phyloP scores from a whole-genome alignment of 169 alveolate genomes.

The Ichthyophthirius multifiliis region DNA sequence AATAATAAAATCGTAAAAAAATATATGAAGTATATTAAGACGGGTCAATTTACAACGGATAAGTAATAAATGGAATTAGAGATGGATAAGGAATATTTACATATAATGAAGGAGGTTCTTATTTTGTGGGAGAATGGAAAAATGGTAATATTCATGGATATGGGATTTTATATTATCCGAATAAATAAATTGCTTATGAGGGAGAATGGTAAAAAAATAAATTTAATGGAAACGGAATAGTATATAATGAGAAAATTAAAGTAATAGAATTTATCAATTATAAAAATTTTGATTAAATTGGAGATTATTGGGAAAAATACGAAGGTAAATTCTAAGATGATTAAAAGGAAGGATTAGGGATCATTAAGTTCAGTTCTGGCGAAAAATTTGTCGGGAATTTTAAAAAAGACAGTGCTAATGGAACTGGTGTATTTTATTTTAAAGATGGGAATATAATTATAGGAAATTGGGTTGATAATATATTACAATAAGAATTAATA shows the following conservation, averaged over 20 bases:
- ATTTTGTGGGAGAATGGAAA: not conserved
- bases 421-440: slow-evolving; percentile 30
- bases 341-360: slow-evolving; percentile 35
- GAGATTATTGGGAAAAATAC: slow-evolving; percentile 38
- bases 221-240: not conserved
- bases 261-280: slow-evolving; percentile 11
- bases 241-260: slow-evolving; percentile 17
- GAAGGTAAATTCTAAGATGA: slow-evolving; percentile 27
- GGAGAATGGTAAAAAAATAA: not conserved
- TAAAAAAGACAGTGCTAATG: slow-evolving; percentile 29
- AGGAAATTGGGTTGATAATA: slow-evolving; percentile 39
- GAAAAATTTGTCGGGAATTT: slow-evolving; percentile 39
- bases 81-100: slow-evolving; percentile 1
- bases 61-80: not conserved
- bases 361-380: slow-evolving; percentile 15
- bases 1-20: too few species aligned
- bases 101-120: not conserved
- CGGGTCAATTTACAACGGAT: not conserved
- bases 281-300: slow-evolving; percentile 34
- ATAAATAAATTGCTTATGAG: not conserved
- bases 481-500: not conserved
- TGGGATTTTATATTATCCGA: not conserved
- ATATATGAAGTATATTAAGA: not conserved
- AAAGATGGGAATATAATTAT: slow-evolving; percentile 26
- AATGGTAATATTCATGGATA: not conserved